Evolutionary conservation across 1,284 basidiomycete genomes (phyloP), one percentile per base, ranked within the genome.

Genomic region (Leccinum pachyderme): DNA sequence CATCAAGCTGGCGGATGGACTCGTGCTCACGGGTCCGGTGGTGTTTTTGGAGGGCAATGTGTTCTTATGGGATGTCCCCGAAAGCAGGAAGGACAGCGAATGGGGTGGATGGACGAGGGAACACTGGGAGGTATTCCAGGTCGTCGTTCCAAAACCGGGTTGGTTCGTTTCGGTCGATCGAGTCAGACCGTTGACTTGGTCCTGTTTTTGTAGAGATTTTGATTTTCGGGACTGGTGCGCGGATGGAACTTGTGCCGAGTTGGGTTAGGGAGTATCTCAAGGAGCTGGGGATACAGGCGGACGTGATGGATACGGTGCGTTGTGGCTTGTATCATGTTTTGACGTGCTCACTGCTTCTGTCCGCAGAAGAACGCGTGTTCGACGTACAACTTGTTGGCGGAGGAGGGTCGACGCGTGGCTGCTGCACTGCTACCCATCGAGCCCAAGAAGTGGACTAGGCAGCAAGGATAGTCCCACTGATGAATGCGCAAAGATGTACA

Each of bases 241-340:
- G 77, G 7, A 81, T 89, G 11, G 73, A 84, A 3, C 87, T 89
- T 49, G 85, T 89, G 2, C 95, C 95, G 13, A 78, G 81, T 5
- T 73, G 73, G 27, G 71, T 98, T 24, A 78, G 86, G 18, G 76
- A 82, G 43, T 84, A 93, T 70, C 67, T 98, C 46, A 89, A 81
- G 58, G 75, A 81, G 39, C 70, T 94, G 37, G 95, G 95, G 6
- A 91, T 98, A 57, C 93, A 95, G 66, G 73, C 95, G 47, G 96
- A 98, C 62, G 80, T 93, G n/a, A 93, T 96, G 87, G 92, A 95
- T 68, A 94, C 94, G 47, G 95, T 95, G 66, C 57, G 87, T 79
- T 24, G 6, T 24, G 25, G 22, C 12, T 13, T 27, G 27, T 12
- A 4, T 47, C 18, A 18, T 1, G 18, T 1, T 51, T 46, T 22